Evolutionary conservation across 192 early-diverging fungal species (phyloP).

Genomic region (Rhizophagus clarus): DNA sequence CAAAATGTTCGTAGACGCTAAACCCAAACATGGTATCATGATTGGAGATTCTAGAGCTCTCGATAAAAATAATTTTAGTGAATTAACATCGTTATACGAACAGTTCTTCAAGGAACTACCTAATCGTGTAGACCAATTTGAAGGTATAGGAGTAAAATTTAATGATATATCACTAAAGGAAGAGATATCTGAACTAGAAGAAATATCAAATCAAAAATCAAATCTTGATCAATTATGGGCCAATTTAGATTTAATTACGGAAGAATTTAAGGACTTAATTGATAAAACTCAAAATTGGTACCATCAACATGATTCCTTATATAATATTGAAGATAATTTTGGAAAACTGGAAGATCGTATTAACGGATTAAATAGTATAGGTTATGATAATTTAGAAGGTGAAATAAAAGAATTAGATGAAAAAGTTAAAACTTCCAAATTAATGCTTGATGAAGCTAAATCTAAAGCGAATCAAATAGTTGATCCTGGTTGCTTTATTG

Average conservation of each 20-base stretch:
- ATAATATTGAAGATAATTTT: slow-evolving; percentile 17
- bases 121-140: not conserved
- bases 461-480: not conserved
- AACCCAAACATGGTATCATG: slow-evolving; percentile 19
- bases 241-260: not conserved
- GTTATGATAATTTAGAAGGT: slow-evolving; percentile 8
- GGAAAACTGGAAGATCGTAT: slow-evolving; percentile 1
- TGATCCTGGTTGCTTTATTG: not conserved
- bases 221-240: slow-evolving; percentile 4
- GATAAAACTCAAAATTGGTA: slow-evolving; percentile 9
- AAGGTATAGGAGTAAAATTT: slow-evolving; percentile 9
- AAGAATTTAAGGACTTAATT: slow-evolving; percentile 4
- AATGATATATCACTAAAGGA: slow-evolving; percentile 10
- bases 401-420: slow-evolving; percentile 26
- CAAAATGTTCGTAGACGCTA: not conserved
- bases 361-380: slow-evolving; percentile 1
- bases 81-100: slow-evolving; percentile 1
- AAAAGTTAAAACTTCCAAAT: not conserved
- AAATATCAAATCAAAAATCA: not conserved
- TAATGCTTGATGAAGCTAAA: slow-evolving; percentile 3
- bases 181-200: slow-evolving; percentile 19
- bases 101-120: slow-evolving; percentile 11
- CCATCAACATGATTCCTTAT: not conserved
- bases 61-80: slow-evolving; percentile 1
- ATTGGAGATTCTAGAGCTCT: not conserved